Base-by-base conservation (phyloP, 2,329 filamentous ascomycete species). In the Neonectria neomacrospora region DNA sequence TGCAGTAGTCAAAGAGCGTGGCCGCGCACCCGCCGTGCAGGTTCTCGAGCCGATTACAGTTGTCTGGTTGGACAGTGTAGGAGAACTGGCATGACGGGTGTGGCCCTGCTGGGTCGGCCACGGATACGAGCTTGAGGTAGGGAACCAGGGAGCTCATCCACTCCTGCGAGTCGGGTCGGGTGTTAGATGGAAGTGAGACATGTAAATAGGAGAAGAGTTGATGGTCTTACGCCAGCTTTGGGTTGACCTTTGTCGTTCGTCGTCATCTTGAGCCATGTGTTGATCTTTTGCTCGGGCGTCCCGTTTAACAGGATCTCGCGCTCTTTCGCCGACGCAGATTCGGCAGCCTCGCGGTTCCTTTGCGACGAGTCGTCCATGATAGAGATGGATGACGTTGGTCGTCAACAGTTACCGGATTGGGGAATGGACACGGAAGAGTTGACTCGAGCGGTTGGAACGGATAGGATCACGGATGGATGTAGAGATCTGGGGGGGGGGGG, bases 1-100 rank as follows among this genome's bases (percentile, higher is more conserved):
- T 92, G 69, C 86, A 83, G 61, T 86, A 79, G 77, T 93, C 91
- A 68, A 92, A 89, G 4, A 93, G 77, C 0, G 89, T 89, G 2
- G 91, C 85, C 0, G 87, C 82, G 66, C 87, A 89, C 18, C 88
- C 88, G 56, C 87, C 88, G 72, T 90, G 88, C 58, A 90, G 77
- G 77, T 84, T 89, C 26, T 76, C 75, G 14, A 83, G 61, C 6
- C 80, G 77, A 75, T 90, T 90, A 75, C 80, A 82, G 78, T 90
- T 84, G 3, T 78, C 68, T 0, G 78, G 75, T 59, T 83, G 81
- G 26, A 87, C 82, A 3, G 78, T 83, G 74, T 83, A 85, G 62
- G 77, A 71, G 73, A 87, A 85, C 32, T 76, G 80, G 54, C 68
- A 80, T 69, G 54, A 72, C 62, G 37, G 83, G 79, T 69, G 80